These are phyloP conservation scores for Bimuria novae-zelandiae DNA, from an alignment of 2,329 filamentous ascomycete species.

Conservation along the genomic window DNA sequence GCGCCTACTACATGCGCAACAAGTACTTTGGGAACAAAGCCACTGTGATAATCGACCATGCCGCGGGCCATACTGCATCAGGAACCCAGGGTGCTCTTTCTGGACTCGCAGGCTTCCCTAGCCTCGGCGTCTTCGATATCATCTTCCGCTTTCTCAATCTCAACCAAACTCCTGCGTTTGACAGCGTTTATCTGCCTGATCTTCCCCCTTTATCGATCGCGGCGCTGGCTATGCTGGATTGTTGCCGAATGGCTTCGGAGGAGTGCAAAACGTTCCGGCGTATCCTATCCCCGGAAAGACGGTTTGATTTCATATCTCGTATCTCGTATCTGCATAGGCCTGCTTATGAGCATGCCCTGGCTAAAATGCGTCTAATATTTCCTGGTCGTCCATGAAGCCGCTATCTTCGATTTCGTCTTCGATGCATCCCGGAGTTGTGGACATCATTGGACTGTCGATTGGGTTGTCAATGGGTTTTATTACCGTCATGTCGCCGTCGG, in stretches of 20 bases:
- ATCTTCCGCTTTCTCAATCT: slow-evolving; percentile 10
- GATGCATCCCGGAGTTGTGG: not conserved
- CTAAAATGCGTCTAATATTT: not conserved
- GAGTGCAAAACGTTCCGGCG: slow-evolving; percentile 1
- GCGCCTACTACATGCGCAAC: slow-evolving; percentile 5
- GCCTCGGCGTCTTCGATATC: slow-evolving; percentile 10
- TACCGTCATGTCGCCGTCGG: not conserved
- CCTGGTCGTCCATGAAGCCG: slow-evolving; percentile 8
- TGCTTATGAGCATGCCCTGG: not conserved
- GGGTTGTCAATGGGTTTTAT: not conserved
- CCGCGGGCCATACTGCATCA: slow-evolving; percentile 3
- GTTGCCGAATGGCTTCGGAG: slow-evolving; percentile 6
- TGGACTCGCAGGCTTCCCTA: slow-evolving; percentile 1
- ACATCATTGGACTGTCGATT: slow-evolving; percentile 6
- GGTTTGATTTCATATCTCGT: not conserved
- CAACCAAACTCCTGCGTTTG: not conserved
- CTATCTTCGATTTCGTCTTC: slow-evolving; percentile 11
- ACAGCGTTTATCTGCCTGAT: slow-evolving; percentile 3
- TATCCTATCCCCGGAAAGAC: not conserved
- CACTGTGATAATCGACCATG: slow-evolving; percentile 7
- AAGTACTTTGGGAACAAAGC: slow-evolving; percentile 5
- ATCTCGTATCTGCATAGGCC: not conserved
- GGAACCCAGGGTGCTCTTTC: slow-evolving; percentile 1
- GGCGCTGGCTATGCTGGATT: slow-evolving; percentile 7
- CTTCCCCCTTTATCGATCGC: slow-evolving; percentile 1